phyloP scores from a whole-genome alignment of 1,284 basidiomycete genomes.

The Apiotrichum montevideense region DNA sequence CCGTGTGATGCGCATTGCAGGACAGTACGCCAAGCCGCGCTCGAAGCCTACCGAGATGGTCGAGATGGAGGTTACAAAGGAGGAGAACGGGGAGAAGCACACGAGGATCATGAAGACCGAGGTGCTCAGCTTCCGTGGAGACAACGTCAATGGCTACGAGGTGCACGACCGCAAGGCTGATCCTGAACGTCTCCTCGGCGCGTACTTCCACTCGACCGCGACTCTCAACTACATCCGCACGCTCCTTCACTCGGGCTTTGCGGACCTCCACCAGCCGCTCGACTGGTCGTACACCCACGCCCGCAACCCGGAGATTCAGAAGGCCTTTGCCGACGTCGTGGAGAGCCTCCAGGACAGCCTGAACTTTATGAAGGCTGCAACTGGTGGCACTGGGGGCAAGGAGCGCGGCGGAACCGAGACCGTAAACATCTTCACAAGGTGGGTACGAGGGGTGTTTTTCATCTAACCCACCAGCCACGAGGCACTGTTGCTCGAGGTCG shows the following conservation, averaged over 20 bases:
- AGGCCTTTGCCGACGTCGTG: slow-evolving; percentile 79
- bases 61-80: slow-evolving; percentile 54
- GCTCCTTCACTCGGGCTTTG: slow-evolving; percentile 83
- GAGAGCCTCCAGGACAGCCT: slow-evolving; percentile 81
- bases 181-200: slow-evolving; percentile 74
- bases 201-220: slow-evolving; percentile 92
- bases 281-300: slow-evolving; percentile 92
- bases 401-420: slow-evolving; percentile 69
- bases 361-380: slow-evolving; percentile 72
- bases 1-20: slow-evolving; percentile 84
- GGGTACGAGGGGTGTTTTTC: slow-evolving; percentile 13
- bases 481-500: slow-evolving; percentile 87
- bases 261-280: slow-evolving; percentile 80
- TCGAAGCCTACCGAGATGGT: slow-evolving; percentile 75
- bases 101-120: slow-evolving; percentile 35
- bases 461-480: slow-evolving; percentile 61
- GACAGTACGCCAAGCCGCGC: slow-evolving; percentile 94
- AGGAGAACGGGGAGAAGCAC: slow-evolving; percentile 29
- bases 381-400: slow-evolving; percentile 58
- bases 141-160: slow-evolving; percentile 85
- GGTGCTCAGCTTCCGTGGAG: slow-evolving; percentile 60
- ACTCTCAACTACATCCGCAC: slow-evolving; percentile 90
- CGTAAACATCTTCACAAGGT: slow-evolving; percentile 92
- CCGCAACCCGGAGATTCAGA: slow-evolving; percentile 65
- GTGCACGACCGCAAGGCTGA: slow-evolving; percentile 70